phyloP scores from a whole-genome alignment of 805 yeast genomes.

The Yarrowia porcina region DNA sequence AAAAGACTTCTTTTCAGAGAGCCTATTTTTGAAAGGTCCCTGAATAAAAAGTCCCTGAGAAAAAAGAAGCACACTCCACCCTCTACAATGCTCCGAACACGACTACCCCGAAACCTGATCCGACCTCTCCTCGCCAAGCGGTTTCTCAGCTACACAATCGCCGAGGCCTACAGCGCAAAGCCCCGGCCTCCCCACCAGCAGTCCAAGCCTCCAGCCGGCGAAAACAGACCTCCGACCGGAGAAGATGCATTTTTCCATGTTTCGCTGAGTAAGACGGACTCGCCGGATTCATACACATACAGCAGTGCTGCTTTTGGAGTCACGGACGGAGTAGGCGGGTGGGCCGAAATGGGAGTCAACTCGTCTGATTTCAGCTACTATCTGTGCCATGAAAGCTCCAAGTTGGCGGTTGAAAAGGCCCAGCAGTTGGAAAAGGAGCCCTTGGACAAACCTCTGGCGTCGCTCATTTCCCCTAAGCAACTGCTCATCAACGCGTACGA shows the following conservation, averaged over 20 bases:
- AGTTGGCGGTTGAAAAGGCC: constrained; percentile 35
- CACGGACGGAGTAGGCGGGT: constrained; percentile 96
- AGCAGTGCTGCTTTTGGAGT: constrained; percentile 34
- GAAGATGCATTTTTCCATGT: constrained; percentile 23
- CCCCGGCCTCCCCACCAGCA: constrained; percentile 24
- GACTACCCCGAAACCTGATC: neutral
- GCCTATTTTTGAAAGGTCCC: neutral
- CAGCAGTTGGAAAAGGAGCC: constrained; percentile 29
- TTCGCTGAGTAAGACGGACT: constrained; percentile 11
- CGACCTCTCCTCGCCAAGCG: neutral
- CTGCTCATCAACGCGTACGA: constrained; percentile 58
- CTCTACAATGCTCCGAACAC: constrained; percentile 4
- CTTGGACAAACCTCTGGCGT: constrained; percentile 9
- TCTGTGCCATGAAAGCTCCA: constrained; percentile 56
- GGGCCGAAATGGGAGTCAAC: constrained; percentile 90
- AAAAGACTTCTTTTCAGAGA: constrained; percentile 1
- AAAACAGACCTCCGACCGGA: constrained; percentile 23
- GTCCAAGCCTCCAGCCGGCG: constrained; percentile 4
- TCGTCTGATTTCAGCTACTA: constrained; percentile 84
- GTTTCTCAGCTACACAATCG: constrained; percentile 20
- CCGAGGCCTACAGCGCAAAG: constrained; percentile 25
- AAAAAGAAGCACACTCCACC: no score
- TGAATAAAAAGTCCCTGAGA: no score
- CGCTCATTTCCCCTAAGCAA: constrained; percentile 41
- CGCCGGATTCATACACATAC: constrained; percentile 11